Conservation (phyloP, 2,329 filamentous ascomycete species). For the Hymenoscyphus salicellus region DNA sequence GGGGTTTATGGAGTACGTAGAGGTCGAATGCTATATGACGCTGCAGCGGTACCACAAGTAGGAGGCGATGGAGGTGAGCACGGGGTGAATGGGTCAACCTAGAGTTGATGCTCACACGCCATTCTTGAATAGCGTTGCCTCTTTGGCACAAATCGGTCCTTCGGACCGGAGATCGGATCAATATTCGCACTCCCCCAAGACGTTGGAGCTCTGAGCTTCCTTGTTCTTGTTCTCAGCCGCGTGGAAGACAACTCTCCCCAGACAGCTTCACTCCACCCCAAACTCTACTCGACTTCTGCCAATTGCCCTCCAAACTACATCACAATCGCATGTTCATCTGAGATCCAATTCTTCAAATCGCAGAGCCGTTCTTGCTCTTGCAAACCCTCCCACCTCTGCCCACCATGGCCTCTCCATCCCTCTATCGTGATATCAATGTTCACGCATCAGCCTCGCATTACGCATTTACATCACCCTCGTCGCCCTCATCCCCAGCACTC, state of each 20-base stretch:
- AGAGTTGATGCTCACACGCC: no score
- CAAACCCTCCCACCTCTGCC: not conserved
- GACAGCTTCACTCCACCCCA: not conserved
- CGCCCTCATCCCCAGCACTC: slow-evolving; percentile 80
- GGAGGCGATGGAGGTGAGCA: no score
- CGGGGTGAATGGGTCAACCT: no score
- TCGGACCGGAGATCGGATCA: no score
- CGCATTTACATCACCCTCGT: slow-evolving; percentile 93
- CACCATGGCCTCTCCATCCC: slow-evolving; percentile 53
- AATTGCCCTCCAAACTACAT: not conserved
- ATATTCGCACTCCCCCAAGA: no score
- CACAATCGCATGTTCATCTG: not conserved
- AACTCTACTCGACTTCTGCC: not conserved
- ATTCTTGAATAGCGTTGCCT: no score
- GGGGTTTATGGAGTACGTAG: not conserved
- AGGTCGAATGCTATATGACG: not conserved
- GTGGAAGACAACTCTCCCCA: not conserved
- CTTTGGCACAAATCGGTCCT: no score
- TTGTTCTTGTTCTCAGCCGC: not conserved
- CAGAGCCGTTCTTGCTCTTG: not conserved
- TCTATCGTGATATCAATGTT: slow-evolving; percentile 96
- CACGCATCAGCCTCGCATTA: slow-evolving; percentile 90
- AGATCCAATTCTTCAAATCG: not conserved
- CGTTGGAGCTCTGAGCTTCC: not conserved
- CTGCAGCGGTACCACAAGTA: not conserved